Percentiles rank a stretch among this genome's conserved stretches.
Evolutionary conservation across 257 asterid genomes (phyloP).

Genomic region (Solanum okadae): DNA sequence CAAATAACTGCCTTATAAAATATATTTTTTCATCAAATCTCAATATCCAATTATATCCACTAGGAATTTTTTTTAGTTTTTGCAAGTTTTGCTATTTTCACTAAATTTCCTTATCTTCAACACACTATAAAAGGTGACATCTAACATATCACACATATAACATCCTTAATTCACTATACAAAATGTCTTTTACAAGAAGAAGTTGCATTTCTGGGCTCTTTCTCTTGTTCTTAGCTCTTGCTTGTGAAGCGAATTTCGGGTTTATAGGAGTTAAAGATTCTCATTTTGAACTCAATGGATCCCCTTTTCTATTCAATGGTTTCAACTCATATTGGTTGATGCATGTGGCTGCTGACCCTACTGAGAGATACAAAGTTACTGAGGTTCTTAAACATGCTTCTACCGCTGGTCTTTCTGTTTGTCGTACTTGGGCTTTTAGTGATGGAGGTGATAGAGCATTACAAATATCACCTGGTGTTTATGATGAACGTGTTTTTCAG

Average conservation of each 20-base stretch:
- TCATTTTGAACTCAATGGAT: not conserved
- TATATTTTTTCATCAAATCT: not conserved
- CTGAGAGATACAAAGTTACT: not conserved
- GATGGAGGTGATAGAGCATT: not conserved
- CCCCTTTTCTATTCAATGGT: not conserved
- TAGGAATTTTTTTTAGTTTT: not conserved
- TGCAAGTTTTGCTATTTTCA: not conserved
- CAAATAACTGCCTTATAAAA: not conserved
- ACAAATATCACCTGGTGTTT: not conserved
- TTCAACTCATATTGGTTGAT: constrained; percentile 2
- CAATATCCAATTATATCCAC: not conserved
- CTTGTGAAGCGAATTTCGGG: not conserved
- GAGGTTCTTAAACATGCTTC: not conserved
- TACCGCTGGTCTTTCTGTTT: not conserved
- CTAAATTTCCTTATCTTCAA: not conserved
- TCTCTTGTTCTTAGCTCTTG: not conserved
- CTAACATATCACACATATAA: not conserved
- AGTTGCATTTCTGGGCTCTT: not conserved
- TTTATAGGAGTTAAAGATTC: not conserved
- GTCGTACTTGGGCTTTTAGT: not conserved
- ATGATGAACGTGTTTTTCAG: not conserved
- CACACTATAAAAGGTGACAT: not conserved
- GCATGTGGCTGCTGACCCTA: not conserved
- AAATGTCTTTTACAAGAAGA: not conserved
- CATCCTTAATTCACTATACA: not conserved